phyloP scores from a whole-genome alignment of 2,329 filamentous ascomycete species.

The Raffaelea deltoideospora region DNA sequence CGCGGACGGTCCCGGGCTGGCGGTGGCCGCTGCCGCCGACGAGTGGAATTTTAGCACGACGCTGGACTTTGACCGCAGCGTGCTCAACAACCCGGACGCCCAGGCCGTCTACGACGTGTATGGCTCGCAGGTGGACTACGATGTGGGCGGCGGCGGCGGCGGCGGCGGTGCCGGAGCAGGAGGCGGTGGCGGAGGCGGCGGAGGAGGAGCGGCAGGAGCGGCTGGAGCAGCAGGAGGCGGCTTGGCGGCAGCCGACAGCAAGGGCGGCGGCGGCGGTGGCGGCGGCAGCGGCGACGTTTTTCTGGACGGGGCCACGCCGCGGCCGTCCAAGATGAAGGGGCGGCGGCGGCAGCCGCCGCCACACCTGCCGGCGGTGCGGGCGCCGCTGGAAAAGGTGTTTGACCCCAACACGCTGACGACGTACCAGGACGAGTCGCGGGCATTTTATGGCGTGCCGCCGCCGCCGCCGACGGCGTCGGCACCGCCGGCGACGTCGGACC shows the following conservation, averaged over 20 bases:
- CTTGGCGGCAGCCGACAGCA: neutral
- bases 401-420: constrained; percentile 50
- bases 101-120: constrained; percentile 44
- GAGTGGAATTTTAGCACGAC: constrained; percentile 57
- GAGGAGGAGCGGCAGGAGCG: constrained; percentile 25
- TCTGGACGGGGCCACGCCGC: constrained; percentile 23
- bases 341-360: constrained; percentile 39
- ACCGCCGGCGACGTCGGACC: constrained; percentile 27
- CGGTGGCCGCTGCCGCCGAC: constrained; percentile 33
- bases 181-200: constrained; percentile 5
- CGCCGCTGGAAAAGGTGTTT: constrained; percentile 48
- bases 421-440: constrained; percentile 47
- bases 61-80: constrained; percentile 44
- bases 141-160: constrained; percentile 23
- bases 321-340: constrained; percentile 34
- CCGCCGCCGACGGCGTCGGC: constrained; percentile 19
- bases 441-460: constrained; percentile 38
- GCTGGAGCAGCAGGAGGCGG: constrained; percentile 15
- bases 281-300: constrained; percentile 15
- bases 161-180: constrained; percentile 22
- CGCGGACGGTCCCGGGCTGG: constrained; percentile 20
- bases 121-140: constrained; percentile 37
- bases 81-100: constrained; percentile 35
- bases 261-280: constrained; percentile 17
- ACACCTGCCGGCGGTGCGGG: constrained; percentile 40